A percentile compares a stretch with the other conserved stretches of the same genome.
Conservation (phyloP, 371 early-diverging fungal genomes). For the Apophysomyces elegans region DNA sequence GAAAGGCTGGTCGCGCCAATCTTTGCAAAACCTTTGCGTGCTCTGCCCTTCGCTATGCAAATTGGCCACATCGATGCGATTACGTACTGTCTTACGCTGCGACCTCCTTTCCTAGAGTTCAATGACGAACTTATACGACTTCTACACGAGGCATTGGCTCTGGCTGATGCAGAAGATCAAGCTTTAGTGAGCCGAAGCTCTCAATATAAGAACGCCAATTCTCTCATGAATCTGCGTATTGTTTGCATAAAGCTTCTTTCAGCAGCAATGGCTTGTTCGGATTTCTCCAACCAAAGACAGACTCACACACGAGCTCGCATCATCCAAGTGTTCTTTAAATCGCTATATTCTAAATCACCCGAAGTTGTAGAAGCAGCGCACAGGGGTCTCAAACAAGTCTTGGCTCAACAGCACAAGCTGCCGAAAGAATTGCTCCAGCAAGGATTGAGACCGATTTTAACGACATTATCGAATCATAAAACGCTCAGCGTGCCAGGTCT, state of each 20-base stretch:
- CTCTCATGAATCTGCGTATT: constrained; percentile 86
- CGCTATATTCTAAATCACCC: constrained; percentile 87
- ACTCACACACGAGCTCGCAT: constrained; percentile 84
- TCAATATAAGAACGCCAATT: constrained; percentile 81
- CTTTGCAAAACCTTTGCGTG: constrained; percentile 96
- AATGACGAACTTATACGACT: constrained; percentile 92
- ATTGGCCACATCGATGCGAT: constrained; percentile 98
- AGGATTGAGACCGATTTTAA: constrained; percentile 93
- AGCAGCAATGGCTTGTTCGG: constrained; percentile 89
- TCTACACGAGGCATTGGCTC: constrained; percentile 90
- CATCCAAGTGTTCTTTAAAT: constrained; percentile 97
- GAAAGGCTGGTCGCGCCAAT: constrained; percentile 93
- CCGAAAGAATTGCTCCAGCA: constrained; percentile 97
- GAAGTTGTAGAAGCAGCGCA: constrained; percentile 97
- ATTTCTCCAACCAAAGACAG: constrained; percentile 76
- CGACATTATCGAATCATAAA: constrained; percentile 93
- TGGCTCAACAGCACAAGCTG: constrained; percentile 85
- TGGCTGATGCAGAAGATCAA: constrained; percentile 98
- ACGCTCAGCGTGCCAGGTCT: constrained; percentile 89
- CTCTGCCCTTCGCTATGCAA: constrained; percentile 95
- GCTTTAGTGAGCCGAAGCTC: constrained; percentile 85
- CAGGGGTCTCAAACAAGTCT: constrained; percentile 89
- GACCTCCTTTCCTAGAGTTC: constrained; percentile 89
- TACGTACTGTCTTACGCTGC: constrained; percentile 91
- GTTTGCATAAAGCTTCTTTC: constrained; percentile 96